Evolutionary conservation across 768 basidiomycete species (phyloP), one percentile per base, ranked within the genome.

Genomic region (Suillus tomentosus): DNA sequence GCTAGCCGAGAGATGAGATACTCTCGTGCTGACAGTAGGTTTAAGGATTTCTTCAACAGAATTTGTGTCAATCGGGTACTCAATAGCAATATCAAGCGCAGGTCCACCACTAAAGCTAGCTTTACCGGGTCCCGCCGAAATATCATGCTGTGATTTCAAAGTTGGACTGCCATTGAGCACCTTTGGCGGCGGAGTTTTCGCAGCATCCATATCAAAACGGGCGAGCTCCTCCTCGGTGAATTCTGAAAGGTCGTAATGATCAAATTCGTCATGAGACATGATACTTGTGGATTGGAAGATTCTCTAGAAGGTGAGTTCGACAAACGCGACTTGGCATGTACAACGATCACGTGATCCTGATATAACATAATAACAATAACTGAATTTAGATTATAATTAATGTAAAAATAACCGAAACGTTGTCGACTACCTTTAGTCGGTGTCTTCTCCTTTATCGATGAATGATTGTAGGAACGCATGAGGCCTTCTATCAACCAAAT

Each of bases 141-240:
- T 45, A 39, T 68, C 60, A 56, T 63, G 64, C 37, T 60, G 65
- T 13, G 43, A 37, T 17, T 27, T 3, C 7, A 22, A 27, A 15
- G 19, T 60, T 19, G 36, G 5, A n/a, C 47, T 31, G 37, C 24
- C 24, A 5, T 31, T 15, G 60, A 27, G 55, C 14, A 55, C 43
- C 37, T 68, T 63, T 15, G 59, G 65, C 2, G 61, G 63, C 36
- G 39, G 63, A 14, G 65, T 67, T 42, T 31, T 10, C 24, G 57
- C 19, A 34, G 80, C 64, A 36, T 76, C 72, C 36, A 79, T 79
- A 67, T 88, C 87, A 61, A 86, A 77, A 31, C 73, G 70, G 3
- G 77, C 79, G 47, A 89, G 79, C 31, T 90, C 87, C 39, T 86
- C 81, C 31, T 80, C 79, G 0, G 86, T 86, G 65, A 89, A 85